Evolutionary conservation across 768 basidiomycete genomes (phyloP), one percentile per base, ranked within the genome.

Genomic region (Mrakia hoshinonis): DNA sequence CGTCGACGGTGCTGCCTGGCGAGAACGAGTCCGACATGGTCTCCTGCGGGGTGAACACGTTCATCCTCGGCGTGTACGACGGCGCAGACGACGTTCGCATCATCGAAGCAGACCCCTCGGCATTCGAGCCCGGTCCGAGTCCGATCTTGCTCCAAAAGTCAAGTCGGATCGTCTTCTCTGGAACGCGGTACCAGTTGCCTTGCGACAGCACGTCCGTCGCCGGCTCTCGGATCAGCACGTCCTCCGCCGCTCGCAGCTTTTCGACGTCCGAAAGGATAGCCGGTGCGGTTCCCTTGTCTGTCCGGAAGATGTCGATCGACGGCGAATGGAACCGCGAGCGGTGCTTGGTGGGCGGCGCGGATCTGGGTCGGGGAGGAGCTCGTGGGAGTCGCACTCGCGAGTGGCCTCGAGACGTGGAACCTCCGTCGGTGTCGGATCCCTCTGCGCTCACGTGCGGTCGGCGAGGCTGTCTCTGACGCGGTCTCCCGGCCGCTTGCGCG

Each of bases 91-190:
- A 48, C n/a, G 70, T 67, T 47, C 65, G 49, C 52, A 61, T 60
- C 65, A 61, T 55, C 24, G 65, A 67, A 5, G 24, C 46, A 26
- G 12, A 13, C 58, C 51, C 39, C 22, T 36, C 31, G 43, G 38
- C 55, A n/a, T 26, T 20, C 29, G 67, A 55, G 18, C 58, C 58
- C 18, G 58, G 58, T 29, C 61, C 69, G 15, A 69, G 22, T 18
- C 75, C 76, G 49, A 81, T 62, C 70, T 89, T 93, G 69, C 86
- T 87, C 94, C 95, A 98, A 77, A 99, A 99, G 79, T 99, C 95
- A 61, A 99, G 84, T 58, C 90, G 84, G 75, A 99, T 89, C 62
- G 93, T 84, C 71, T 87, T 85, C 78, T 98, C 96, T 3, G 96
- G 96, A 29, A 98, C 88, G 76, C 93, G 84, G 80, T 96, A 98